These are phyloP conservation scores for Moesziomyces globuligerus DNA, from an alignment of 1,284 basidiomycete species.

Conservation along the genomic window DNA sequence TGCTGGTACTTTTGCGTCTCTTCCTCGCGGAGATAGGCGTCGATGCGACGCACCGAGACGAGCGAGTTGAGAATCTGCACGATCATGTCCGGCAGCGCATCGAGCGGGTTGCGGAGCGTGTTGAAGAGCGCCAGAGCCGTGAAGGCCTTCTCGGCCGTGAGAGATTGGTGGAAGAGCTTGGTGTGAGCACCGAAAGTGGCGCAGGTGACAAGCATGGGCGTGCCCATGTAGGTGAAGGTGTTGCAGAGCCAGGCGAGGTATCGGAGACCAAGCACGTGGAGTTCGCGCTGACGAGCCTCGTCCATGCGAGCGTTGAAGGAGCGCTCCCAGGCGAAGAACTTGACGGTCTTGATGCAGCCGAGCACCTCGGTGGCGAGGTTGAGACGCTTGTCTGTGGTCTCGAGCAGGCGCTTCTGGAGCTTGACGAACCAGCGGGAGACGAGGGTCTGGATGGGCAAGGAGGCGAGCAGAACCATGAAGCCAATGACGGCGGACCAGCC, in stretches of 20 bases:
- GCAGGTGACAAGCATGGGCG: slow-evolving; percentile 75
- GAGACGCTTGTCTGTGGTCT: slow-evolving; percentile 71
- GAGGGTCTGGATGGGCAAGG: slow-evolving; percentile 60
- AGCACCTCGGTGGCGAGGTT: slow-evolving; percentile 72
- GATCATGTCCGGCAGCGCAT: slow-evolving; percentile 66
- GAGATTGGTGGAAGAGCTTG: slow-evolving; percentile 69
- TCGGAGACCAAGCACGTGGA: slow-evolving; percentile 68
- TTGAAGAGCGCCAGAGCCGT: slow-evolving; percentile 72
- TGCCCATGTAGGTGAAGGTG: slow-evolving; percentile 71
- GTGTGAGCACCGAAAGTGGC: slow-evolving; percentile 76
- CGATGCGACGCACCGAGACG: slow-evolving; percentile 66
- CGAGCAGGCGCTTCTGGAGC: slow-evolving; percentile 69
- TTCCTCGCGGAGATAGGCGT: slow-evolving; percentile 71
- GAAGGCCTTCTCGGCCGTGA: slow-evolving; percentile 71
- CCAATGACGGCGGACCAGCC: slow-evolving; percentile 70
- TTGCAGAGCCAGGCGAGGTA: slow-evolving; percentile 68
- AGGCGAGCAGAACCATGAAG: slow-evolving; percentile 62
- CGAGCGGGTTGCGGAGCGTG: slow-evolving; percentile 58
- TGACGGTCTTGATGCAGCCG: slow-evolving; percentile 71
- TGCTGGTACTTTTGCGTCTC: slow-evolving; percentile 73
- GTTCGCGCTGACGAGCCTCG: slow-evolving; percentile 69
- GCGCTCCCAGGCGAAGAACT: slow-evolving; percentile 73
- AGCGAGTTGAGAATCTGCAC: slow-evolving; percentile 69
- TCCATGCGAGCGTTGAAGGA: slow-evolving; percentile 70
- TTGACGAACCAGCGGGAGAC: slow-evolving; percentile 69